Base-by-base conservation (phyloP, 371 early-diverging fungal genomes). In the Blakeslea trispora region DNA sequence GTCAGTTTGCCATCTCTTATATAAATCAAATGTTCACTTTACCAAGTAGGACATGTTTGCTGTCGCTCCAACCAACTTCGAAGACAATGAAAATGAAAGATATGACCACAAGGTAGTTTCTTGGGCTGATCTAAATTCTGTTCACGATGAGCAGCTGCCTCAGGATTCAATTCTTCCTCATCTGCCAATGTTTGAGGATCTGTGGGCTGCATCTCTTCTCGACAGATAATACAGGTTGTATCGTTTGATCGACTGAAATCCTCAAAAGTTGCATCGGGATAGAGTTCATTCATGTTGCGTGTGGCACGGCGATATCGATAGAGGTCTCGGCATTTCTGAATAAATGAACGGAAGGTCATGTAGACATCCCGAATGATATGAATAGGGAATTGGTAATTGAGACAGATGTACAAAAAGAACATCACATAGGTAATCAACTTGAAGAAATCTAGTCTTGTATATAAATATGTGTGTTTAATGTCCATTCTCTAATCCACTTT, bases 1-100 rank as follows among this genome's bases (percentile, higher is more conserved):
- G 28, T 28, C 28, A 28, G 28, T 28, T n/a, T n/a, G n/a, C n/a
- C n/a, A n/a, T n/a, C n/a, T n/a, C n/a, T n/a, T n/a, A n/a, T n/a
- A n/a, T n/a, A n/a, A n/a, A n/a, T n/a, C n/a, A n/a, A n/a, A n/a
- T n/a, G n/a, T n/a, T n/a, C 40, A 24, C 44, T 60, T n/a, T 54
- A 60, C 56, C 80, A 99, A 4, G 99, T 97, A 1, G 99, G 99
- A 65, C 99, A 99, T 50, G 89, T 91, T 63, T 97, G 98, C 72
- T 99, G 99, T 58, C 98, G 72, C 71, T 99, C 99, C 32, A 99
- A 82, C 99, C 99, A 99, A 69, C 92, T 93, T 50, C 95, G 81
- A 53, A 99, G 77, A 71, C 99, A 99, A 47, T 87, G 90, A 54
- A 97, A 90, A 74, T 99, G 99, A 71, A 99, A 99, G 11, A 96